phyloP scores from a whole-genome alignment of 768 basidiomycete genomes.

The Suillus brevipes region DNA sequence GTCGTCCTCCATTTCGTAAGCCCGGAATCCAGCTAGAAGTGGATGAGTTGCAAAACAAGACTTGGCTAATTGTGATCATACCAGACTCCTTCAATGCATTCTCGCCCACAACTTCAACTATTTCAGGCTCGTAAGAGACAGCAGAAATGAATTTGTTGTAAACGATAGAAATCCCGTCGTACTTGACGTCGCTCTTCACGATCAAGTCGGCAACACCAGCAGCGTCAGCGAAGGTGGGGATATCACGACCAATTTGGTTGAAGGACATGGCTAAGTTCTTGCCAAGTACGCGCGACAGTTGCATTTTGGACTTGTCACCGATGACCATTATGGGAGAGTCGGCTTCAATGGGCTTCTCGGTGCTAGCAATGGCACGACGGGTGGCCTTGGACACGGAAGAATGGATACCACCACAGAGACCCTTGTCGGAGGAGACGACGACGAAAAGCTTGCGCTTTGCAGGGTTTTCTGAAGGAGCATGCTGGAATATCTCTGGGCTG shows the following conservation, averaged over 20 bases:
- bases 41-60: constrained; percentile 7
- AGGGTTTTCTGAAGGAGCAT: constrained; percentile 67
- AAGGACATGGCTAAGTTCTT: constrained; percentile 80
- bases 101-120: constrained; percentile 79
- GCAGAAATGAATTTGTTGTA: constrained; percentile 89
- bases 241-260: constrained; percentile 97
- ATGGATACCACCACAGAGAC: constrained; percentile 99
- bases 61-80: constrained; percentile 38
- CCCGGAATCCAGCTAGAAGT: constrained; percentile 77
- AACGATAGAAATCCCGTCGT: constrained; percentile 80
- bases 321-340: constrained; percentile 80
- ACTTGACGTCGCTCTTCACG: constrained; percentile 78
- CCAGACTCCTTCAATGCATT: constrained; percentile 78
- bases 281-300: constrained; percentile 68
- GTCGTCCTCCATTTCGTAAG: constrained; percentile 98
- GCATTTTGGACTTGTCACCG: constrained; percentile 97
- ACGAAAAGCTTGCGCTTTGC: constrained; percentile 85
- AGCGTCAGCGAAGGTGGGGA: constrained; percentile 96
- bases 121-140: constrained; percentile 82
- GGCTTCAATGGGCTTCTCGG: constrained; percentile 47
- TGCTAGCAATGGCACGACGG: constrained; percentile 64
- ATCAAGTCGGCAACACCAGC: constrained; percentile 93
- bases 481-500: constrained; percentile 79
- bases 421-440: constrained; percentile 96
- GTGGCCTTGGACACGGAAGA: constrained; percentile 93